Percentiles rank a stretch among this genome's conserved stretches.
Conservation (phyloP, 2,329 filamentous ascomycete genomes). For the Aspergillus unguis region DNA sequence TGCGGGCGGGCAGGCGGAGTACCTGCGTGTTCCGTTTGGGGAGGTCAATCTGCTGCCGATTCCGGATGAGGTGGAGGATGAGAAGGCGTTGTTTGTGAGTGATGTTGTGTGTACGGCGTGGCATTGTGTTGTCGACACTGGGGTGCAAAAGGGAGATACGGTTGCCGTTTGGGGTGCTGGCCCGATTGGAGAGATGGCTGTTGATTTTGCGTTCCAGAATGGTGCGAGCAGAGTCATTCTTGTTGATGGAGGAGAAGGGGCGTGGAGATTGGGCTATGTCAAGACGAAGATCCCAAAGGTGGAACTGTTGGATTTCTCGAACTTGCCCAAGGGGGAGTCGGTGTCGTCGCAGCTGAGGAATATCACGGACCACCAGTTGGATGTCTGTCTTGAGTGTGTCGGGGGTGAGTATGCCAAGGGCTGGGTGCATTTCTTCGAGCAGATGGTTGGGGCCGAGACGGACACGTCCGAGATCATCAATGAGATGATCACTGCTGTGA, state of each 20-base stretch:
- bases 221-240: slow-evolving; percentile 74
- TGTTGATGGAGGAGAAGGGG: slow-evolving; percentile 65
- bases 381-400: slow-evolving; percentile 46
- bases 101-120: slow-evolving; percentile 78
- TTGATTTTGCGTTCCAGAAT: slow-evolving; percentile 64
- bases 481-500: slow-evolving; percentile 7
- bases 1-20: slow-evolving; percentile 83
- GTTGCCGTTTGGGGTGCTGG: slow-evolving; percentile 87
- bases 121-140: slow-evolving; percentile 79
- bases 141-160: slow-evolving; percentile 70
- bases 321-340: slow-evolving; percentile 59
- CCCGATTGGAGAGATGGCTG: slow-evolving; percentile 77
- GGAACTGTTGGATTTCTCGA: slow-evolving; percentile 66
- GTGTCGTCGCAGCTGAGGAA: slow-evolving; percentile 72
- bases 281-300: slow-evolving; percentile 63
- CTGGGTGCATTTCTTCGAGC: slow-evolving; percentile 7
- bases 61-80: slow-evolving; percentile 75
- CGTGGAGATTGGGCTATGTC: slow-evolving; percentile 65
- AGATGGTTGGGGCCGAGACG: slow-evolving; percentile 6
- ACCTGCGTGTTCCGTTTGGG: slow-evolving; percentile 74
- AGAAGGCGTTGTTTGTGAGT: slow-evolving; percentile 76
- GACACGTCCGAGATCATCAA: slow-evolving; percentile 7
- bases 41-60: slow-evolving; percentile 79
- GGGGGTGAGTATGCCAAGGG: slow-evolving; percentile 6
- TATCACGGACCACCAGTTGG: slow-evolving; percentile 69